Conservation (phyloP, 2,329 filamentous ascomycete genomes). For the Phyllachora maydis region DNA sequence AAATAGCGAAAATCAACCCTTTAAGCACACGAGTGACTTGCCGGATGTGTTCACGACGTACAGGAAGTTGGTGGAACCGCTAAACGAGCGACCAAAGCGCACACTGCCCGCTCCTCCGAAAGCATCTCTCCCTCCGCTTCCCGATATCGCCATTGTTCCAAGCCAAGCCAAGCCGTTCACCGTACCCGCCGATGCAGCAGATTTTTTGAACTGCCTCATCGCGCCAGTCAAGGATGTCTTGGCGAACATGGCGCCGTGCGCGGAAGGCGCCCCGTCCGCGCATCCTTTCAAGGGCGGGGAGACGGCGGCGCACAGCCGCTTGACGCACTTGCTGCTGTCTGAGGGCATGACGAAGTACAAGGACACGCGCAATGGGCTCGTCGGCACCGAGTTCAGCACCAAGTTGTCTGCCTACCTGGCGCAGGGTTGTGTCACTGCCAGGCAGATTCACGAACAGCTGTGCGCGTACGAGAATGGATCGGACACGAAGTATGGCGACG, state of each 20-base stretch:
- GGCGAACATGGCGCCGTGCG: conserved; percentile 26
- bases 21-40: conserved; percentile 36
- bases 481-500: conserved; percentile 15
- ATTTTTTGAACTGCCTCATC: conserved; percentile 30
- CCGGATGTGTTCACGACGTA: conserved; percentile 61
- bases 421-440: conserved; percentile 50
- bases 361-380: conserved; percentile 47
- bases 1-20: conserved; percentile 39
- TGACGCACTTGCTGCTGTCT: conserved; percentile 37
- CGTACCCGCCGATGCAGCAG: conserved; percentile 33
- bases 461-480: conserved; percentile 47
- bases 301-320: conserved; percentile 30
- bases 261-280: conserved; percentile 30
- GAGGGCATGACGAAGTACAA: conserved; percentile 46
- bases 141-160: conserved; percentile 26
- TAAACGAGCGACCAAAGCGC: conserved; percentile 41
- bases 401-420: conserved; percentile 58
- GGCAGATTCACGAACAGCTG: conserved; percentile 50
- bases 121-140: conserved; percentile 32
- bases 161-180: conserved; percentile 39
- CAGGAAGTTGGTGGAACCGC: conserved; percentile 50
- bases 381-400: conserved; percentile 52
- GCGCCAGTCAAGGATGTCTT: conserved; percentile 34
- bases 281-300: conserved; percentile 54
- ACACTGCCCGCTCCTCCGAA: conserved; percentile 29